Conservation (phyloP, 1,139 yeast genomes). For the Zygosaccharomyces pseudobailii region DNA sequence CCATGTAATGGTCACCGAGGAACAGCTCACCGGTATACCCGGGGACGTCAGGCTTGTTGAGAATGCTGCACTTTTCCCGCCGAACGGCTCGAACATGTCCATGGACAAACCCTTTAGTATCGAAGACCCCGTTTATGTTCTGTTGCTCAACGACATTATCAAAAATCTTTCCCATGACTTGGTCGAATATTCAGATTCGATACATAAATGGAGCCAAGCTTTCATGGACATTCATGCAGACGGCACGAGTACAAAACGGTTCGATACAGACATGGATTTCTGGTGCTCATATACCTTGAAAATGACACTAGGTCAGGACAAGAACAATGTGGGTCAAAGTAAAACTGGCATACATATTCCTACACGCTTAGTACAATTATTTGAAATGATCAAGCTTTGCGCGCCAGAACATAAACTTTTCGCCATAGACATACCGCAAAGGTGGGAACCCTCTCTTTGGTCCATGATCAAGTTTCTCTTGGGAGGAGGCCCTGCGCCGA, state of each 20-base stretch:
- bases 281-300: slow-evolving; percentile 22
- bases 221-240: slow-evolving; percentile 14
- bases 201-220: slow-evolving; percentile 24
- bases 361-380: slow-evolving; percentile 26
- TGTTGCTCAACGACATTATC: slow-evolving; percentile 29
- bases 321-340: not conserved
- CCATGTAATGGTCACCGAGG: slow-evolving; percentile 6
- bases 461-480: slow-evolving; percentile 9
- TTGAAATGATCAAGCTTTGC: slow-evolving; percentile 18
- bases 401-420: slow-evolving; percentile 29
- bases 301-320: not conserved
- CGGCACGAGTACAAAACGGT: slow-evolving; percentile 10
- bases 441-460: slow-evolving; percentile 10
- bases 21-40: slow-evolving; percentile 14
- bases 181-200: slow-evolving; percentile 13
- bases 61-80: slow-evolving; percentile 13
- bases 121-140: slow-evolving; percentile 30
- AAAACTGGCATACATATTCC: slow-evolving; percentile 19
- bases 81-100: slow-evolving; percentile 5
- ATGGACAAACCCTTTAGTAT: slow-evolving; percentile 13
- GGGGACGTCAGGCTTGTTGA: slow-evolving; percentile 18
- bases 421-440: slow-evolving; percentile 24
- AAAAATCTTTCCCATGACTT: slow-evolving; percentile 27
- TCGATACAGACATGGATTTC: slow-evolving; percentile 20
- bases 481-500: slow-evolving; percentile 7